Percentiles rank a stretch among this genome's conserved stretches.
These are phyloP conservation scores for Passalora sequoiae DNA, from an alignment of 2,329 filamentous ascomycete genomes.

Conservation along the genomic window DNA sequence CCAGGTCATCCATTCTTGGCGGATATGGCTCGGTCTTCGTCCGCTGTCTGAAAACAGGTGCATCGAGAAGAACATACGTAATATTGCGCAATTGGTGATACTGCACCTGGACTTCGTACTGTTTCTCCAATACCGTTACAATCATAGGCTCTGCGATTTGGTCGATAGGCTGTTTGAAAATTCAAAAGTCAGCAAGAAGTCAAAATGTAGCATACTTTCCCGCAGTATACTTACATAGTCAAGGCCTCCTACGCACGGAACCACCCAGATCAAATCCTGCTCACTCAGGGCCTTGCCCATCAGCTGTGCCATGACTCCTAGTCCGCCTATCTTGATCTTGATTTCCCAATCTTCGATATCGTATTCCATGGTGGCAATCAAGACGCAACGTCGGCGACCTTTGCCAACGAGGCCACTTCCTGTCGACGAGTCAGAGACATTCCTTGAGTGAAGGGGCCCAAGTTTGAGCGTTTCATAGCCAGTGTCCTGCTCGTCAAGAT, in stretches of 20 bases:
- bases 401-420: too few relatives aligned
- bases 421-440: too few relatives aligned
- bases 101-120: constrained; percentile 57
- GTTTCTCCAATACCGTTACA: constrained; percentile 54
- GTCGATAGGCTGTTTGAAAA: too few relatives aligned
- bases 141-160: constrained; percentile 54
- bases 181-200: too few relatives aligned
- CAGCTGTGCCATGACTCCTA: constrained; percentile 63
- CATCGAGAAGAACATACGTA: constrained; percentile 61
- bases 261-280: constrained; percentile 55
- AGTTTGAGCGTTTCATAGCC: too few relatives aligned
- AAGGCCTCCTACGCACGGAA: constrained; percentile 52
- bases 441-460: too few relatives aligned
- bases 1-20: constrained; percentile 61
- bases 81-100: constrained; percentile 59
- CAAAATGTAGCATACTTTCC: too few relatives aligned
- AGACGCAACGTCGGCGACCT: too few relatives aligned
- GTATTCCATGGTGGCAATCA: constrained; percentile 66
- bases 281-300: constrained; percentile 61
- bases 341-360: constrained; percentile 64
- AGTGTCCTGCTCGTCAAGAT: too few relatives aligned
- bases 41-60: constrained; percentile 60
- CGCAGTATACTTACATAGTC: too few relatives aligned
- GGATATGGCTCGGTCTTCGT: constrained; percentile 59
- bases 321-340: constrained; percentile 64